Base-by-base conservation (phyloP, 163 green algal genomes). In the Scenedesmus sp. region DNA sequence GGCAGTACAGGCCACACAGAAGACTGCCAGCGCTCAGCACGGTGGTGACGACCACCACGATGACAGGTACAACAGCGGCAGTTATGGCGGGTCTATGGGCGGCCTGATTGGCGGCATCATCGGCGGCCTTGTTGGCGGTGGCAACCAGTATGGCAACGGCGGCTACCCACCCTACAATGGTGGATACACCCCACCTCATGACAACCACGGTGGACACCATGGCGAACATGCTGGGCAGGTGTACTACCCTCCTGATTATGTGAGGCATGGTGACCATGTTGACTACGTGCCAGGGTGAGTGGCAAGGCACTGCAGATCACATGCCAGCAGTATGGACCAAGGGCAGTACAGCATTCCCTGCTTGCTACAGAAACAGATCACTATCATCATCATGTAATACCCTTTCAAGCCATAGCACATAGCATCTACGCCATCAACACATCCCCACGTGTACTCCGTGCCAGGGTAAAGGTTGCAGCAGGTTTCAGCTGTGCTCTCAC, bases 161-260 rank as follows among this genome's bases (percentile, higher is more conserved):
- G 65, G 26, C 30, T 22, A 26, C n/a, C n/a, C n/a, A n/a, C n/a
- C n/a, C 30, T 20, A 40, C 24, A 35, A 35, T 10, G 61, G 61
- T 3, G 61, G 61, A 73, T 76, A 76, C 30, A 26, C 65, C 26
- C 65, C 65, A 76, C 4, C 53, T 12, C 9, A 76, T 76, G 30
- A 76, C 65, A 40, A 76, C 65, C 65, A 76, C 30, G 65, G 30
- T 37, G 65, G 65, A 4, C 65, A 76, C 7, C 40, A 76, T 40
- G 65, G 65, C 65, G 65, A 76, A 30, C 65, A 76, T 40, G 65
- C 65, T 20, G 65, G 65, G 3, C 65, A 76, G 65, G 65, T 76
- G 65, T 76, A 76, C 65, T 76, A 76, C 30, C 65, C 65, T 20
- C 65, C 65, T 76, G 65, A 76, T 26, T 76, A 76, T 40, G 65